Percentiles rank a stretch among this genome's conserved stretches.
Conservation (phyloP, 257 asterid species). For the Misopates orontium region DNA sequence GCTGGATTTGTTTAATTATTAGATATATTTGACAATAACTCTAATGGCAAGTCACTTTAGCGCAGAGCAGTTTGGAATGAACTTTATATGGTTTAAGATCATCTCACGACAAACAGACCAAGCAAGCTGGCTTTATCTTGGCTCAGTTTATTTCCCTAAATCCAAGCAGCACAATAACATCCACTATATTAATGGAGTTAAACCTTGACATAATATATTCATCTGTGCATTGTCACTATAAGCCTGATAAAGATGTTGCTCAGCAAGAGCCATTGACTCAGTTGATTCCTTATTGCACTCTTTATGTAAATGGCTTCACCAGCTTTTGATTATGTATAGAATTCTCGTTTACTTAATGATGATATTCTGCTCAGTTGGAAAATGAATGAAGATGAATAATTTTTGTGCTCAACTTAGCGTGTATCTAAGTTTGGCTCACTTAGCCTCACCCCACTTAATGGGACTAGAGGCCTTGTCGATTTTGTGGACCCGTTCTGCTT, state of each 20-base stretch:
- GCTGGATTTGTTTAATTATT: too few species aligned
- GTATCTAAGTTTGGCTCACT: too few species aligned
- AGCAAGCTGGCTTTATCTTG: constrained; percentile 1
- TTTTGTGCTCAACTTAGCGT: too few species aligned
- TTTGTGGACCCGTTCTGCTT: neutral
- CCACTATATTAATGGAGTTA: neutral
- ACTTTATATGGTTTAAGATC: too few species aligned
- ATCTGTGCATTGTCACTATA: neutral
- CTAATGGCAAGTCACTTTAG: too few species aligned
- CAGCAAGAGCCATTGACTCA: neutral
- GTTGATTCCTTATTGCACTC: neutral
- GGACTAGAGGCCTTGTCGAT: too few species aligned
- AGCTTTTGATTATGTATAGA: neutral
- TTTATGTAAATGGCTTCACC: neutral
- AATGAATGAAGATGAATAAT: too few species aligned
- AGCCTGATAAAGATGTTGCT: neutral
- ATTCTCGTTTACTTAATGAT: too few species aligned
- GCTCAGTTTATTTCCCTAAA: neutral
- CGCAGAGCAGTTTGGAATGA: too few species aligned
- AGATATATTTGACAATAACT: too few species aligned
- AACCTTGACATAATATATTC: neutral
- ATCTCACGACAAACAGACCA: neutral
- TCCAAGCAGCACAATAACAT: neutral
- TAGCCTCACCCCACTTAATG: too few species aligned
- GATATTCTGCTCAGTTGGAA: too few species aligned